Evolutionary conservation across 2,329 filamentous ascomycete genomes (phyloP).

Genomic region (Phialocephala subalpina): DNA sequence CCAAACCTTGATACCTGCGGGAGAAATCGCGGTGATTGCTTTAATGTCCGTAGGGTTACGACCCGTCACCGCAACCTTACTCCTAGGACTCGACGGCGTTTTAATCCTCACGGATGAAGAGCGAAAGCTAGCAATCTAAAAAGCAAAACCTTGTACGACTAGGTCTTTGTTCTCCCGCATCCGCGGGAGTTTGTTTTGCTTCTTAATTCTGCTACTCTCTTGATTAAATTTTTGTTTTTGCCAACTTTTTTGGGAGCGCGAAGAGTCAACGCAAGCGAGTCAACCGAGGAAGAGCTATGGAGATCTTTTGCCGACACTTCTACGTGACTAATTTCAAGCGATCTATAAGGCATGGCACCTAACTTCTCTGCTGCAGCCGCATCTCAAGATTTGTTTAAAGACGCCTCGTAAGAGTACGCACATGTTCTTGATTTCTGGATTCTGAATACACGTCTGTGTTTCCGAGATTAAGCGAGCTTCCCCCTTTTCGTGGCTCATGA

Average conservation of each 20-base stretch:
- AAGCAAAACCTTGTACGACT: not conserved
- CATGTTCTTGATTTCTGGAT: not conserved
- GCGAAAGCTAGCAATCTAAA: too few species aligned
- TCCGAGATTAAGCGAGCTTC: not conserved
- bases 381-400: not conserved
- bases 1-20: too few species aligned
- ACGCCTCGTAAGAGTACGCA: not conserved
- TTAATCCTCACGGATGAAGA: too few species aligned
- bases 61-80: too few species aligned
- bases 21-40: too few species aligned
- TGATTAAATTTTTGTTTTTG: not conserved
- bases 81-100: too few species aligned
- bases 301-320: too few species aligned
- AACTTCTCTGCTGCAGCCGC: not conserved
- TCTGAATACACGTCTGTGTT: not conserved
- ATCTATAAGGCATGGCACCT: too few species aligned
- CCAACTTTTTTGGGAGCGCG: too few species aligned
- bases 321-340: too few species aligned
- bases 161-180: not conserved
- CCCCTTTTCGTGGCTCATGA: not conserved
- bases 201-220: not conserved
- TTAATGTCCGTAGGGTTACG: too few species aligned
- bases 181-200: not conserved
- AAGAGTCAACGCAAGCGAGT: not conserved
- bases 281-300: too few species aligned